Evolutionary conservation across 495 filamentous ascomycete species (phyloP).

Genomic region (Letharia lupina): DNA sequence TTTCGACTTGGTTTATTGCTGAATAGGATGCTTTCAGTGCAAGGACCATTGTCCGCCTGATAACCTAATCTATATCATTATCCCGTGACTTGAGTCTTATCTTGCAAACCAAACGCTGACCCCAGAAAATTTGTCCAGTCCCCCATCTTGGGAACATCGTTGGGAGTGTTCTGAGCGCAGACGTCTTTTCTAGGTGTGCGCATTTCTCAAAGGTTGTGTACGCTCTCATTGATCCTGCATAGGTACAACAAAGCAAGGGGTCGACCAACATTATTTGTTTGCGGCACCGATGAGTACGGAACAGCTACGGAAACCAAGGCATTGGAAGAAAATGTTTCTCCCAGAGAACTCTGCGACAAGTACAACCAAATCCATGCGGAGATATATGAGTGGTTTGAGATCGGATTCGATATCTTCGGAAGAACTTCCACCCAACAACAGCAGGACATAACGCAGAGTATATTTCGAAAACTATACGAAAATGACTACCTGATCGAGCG

Average conservation of each 20-base stretch:
- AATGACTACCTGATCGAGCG: conserved; percentile 80
- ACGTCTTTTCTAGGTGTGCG: conserved; percentile 49
- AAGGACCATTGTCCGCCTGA: background rate
- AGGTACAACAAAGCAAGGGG: conserved; percentile 67
- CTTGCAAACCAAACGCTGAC: background rate
- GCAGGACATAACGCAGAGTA: conserved; percentile 77
- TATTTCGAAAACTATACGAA: conserved; percentile 67
- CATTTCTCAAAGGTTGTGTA: background rate
- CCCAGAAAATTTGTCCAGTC: conserved; percentile 26
- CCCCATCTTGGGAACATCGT: conserved; percentile 93
- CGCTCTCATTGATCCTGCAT: background rate
- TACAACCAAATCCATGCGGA: conserved; percentile 77
- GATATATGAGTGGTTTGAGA: conserved; percentile 83
- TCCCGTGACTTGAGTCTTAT: no score
- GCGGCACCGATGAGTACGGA: conserved; percentile 65
- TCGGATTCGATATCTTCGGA: conserved; percentile 78
- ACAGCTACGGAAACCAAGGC: conserved; percentile 84
- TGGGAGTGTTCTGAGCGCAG: conserved; percentile 76
- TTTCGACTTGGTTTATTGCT: background rate
- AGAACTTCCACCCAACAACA: conserved; percentile 74
- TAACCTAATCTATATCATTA: background rate
- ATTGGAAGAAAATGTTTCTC: conserved; percentile 57
- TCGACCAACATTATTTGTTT: conserved; percentile 47
- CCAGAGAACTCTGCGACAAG: conserved; percentile 71
- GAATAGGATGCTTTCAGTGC: background rate